A percentile compares a stretch with the other conserved stretches of the same genome.
Evolutionary conservation across 208 protist genomes (phyloP).

Genomic region (Strigomonas culicis): DNA sequence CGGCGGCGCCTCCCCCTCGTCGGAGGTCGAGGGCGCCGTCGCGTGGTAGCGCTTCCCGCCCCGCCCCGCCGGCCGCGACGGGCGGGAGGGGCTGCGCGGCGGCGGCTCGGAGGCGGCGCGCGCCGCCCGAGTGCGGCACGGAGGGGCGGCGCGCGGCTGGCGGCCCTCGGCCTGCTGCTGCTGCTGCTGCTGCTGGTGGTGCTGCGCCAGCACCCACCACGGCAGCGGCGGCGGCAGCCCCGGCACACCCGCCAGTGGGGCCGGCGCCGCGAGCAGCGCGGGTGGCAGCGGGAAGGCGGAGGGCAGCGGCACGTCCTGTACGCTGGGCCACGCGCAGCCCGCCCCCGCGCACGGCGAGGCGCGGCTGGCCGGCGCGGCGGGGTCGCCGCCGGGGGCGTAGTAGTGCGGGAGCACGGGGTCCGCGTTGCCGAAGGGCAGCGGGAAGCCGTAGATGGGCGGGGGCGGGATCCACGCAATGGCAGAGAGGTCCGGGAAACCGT

Average conservation of each 20-base stretch:
- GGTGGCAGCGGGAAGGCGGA: slow-evolving; percentile 59
- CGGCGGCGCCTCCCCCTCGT: too few species aligned
- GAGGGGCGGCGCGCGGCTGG: too few species aligned
- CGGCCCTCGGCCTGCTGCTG: background rate
- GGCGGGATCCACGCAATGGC: slow-evolving; percentile 39
- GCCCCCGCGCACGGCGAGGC: too few species aligned
- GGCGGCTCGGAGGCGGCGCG: background rate
- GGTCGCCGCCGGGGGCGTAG: slow-evolving; percentile 10
- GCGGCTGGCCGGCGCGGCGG: too few species aligned
- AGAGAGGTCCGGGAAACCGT: too few species aligned
- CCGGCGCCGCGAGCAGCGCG: slow-evolving; percentile 11
- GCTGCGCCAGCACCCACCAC: too few species aligned
- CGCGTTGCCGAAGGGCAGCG: background rate
- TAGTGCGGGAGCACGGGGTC: slow-evolving; percentile 15
- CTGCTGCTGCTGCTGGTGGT: too few species aligned
- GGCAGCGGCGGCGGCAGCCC: too few species aligned
- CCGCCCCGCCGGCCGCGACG: too few species aligned
- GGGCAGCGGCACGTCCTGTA: slow-evolving; percentile 58
- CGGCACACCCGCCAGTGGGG: slow-evolving; percentile 5
- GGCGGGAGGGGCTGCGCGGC: background rate
- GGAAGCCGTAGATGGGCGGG: slow-evolving; percentile 18
- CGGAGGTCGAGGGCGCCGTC: too few species aligned
- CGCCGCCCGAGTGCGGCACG: too few species aligned
- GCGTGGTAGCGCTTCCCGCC: too few species aligned
- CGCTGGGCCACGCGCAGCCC: slow-evolving; percentile 36